Conservation (phyloP, 768 basidiomycete species). For the Sporobolomyces roseus region DNA sequence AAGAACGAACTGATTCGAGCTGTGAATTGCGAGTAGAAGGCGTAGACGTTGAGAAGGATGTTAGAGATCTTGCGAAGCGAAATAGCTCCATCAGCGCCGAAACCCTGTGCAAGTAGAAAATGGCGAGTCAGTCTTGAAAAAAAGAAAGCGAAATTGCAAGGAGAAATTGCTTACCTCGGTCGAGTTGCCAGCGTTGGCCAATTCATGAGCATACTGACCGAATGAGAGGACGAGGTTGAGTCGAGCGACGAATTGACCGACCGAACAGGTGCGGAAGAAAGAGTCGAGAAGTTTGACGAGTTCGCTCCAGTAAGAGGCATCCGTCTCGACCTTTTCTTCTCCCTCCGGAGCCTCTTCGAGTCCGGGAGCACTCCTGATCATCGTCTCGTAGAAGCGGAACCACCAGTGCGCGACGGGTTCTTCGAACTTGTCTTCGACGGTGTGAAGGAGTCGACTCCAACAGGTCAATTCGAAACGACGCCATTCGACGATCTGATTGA, state of each 20-base stretch:
- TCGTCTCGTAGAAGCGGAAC: conserved; percentile 80
- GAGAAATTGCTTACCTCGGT: not conserved
- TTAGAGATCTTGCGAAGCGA: conserved; percentile 57
- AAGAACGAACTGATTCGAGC: conserved; percentile 56
- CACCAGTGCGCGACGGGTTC: conserved; percentile 68
- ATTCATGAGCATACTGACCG: conserved; percentile 35
- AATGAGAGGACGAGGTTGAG: conserved; percentile 69
- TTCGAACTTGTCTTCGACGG: conserved; percentile 56
- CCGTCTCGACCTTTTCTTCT: conserved; percentile 53
- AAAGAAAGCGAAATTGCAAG: not conserved
- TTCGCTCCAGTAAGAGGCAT: conserved; percentile 52
- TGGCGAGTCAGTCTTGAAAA: not conserved
- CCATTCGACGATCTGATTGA: conserved; percentile 78
- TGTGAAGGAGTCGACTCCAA: conserved; percentile 75
- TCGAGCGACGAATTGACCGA: conserved; percentile 75
- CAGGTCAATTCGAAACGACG: conserved; percentile 79
- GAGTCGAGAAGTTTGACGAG: conserved; percentile 75
- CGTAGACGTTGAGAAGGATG: conserved; percentile 61
- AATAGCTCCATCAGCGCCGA: conserved; percentile 40
- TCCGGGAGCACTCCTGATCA: conserved; percentile 47
- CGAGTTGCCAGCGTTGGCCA: conserved; percentile 4
- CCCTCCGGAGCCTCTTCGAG: conserved; percentile 49
- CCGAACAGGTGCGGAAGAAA: conserved; percentile 68
- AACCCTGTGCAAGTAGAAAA: not conserved
- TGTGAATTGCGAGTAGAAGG: conserved; percentile 64